Evolutionary conservation across 805 yeast species (phyloP).

Genomic region (Danielozyma ontarioensis): DNA sequence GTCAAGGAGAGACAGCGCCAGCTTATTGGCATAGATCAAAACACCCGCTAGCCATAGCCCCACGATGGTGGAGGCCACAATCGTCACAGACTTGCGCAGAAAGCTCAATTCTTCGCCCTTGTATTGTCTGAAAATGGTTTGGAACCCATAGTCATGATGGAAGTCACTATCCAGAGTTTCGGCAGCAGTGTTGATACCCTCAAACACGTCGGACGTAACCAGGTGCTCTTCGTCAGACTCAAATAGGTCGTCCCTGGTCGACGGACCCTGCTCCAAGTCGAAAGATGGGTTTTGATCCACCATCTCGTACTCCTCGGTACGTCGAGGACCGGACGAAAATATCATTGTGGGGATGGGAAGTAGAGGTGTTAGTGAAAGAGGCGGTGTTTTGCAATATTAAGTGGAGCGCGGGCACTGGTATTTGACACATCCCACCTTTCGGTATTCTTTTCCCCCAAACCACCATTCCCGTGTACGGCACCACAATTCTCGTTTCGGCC

Average conservation of each 20-base stretch:
- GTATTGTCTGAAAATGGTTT: conserved; percentile 12
- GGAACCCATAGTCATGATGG: conserved; percentile 17
- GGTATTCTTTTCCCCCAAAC: too few species aligned
- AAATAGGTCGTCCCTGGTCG: too few species aligned
- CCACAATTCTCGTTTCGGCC: too few species aligned
- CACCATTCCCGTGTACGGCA: too few species aligned
- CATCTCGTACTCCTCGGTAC: conserved; percentile 18
- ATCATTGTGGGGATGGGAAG: too few species aligned
- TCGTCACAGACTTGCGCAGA: conserved; percentile 2
- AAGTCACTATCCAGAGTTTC: conserved; percentile 9
- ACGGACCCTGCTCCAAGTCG: too few species aligned
- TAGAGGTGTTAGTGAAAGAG: too few species aligned
- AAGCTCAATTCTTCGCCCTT: conserved; percentile 6
- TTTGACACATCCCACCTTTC: too few species aligned
- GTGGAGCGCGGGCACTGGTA: too few species aligned
- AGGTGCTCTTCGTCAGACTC: too few species aligned
- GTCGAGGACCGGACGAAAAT: too few species aligned
- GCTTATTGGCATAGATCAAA: conserved; percentile 21
- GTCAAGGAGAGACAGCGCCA: conserved; percentile 12
- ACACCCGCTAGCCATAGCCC: conserved; percentile 24
- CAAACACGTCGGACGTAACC: conserved; percentile 27
- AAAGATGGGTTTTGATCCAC: conserved; percentile 11
- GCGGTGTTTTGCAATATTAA: too few species aligned
- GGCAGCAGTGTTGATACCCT: conserved; percentile 19
- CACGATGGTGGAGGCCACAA: conserved; percentile 3